These are phyloP conservation scores for Ophiobolus disseminans DNA, from an alignment of 2,329 filamentous ascomycete genomes.

Conservation along the genomic window DNA sequence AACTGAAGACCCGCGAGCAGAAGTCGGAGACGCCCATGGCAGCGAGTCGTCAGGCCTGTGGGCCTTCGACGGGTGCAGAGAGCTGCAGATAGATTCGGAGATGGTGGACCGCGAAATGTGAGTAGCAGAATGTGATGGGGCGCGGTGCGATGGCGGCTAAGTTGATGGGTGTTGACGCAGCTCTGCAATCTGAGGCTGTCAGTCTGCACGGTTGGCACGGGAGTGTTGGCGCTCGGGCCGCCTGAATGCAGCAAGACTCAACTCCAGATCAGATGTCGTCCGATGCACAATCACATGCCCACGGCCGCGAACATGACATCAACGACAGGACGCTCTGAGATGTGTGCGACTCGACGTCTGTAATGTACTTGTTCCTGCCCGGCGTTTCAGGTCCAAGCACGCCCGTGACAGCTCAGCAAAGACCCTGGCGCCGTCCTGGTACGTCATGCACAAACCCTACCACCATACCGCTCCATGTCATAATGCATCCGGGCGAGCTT, in stretches of 20 bases:
- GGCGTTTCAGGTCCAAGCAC: too few species aligned
- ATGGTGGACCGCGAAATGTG: constrained; percentile 13
- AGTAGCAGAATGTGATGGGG: constrained; percentile 18
- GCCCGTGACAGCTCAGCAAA: too few species aligned
- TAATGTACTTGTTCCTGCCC: too few species aligned
- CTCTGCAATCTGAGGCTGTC: constrained; percentile 1
- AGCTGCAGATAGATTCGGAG: constrained; percentile 5
- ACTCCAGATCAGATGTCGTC: too few species aligned
- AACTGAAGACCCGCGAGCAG: constrained; percentile 46
- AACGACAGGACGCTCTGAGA: too few species aligned
- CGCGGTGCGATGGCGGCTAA: constrained; percentile 9
- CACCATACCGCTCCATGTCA: neutral
- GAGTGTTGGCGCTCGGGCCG: too few species aligned
- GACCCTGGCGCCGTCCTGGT: too few species aligned
- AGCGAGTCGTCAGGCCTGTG: constrained; percentile 35
- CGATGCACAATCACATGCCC: neutral
- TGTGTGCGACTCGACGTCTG: too few species aligned
- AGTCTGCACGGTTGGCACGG: constrained; percentile 1
- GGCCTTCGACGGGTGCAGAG: constrained; percentile 24
- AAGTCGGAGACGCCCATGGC: constrained; percentile 48
- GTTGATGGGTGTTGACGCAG: constrained; percentile 11
- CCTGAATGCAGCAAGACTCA: too few species aligned
- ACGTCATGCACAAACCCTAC: neutral
- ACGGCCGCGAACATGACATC: neutral
- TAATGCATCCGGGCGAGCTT: too few species aligned